Evolutionary conservation across 2,329 filamentous ascomycete genomes (phyloP).

Genomic region (Myriosclerotinia curreyana): DNA sequence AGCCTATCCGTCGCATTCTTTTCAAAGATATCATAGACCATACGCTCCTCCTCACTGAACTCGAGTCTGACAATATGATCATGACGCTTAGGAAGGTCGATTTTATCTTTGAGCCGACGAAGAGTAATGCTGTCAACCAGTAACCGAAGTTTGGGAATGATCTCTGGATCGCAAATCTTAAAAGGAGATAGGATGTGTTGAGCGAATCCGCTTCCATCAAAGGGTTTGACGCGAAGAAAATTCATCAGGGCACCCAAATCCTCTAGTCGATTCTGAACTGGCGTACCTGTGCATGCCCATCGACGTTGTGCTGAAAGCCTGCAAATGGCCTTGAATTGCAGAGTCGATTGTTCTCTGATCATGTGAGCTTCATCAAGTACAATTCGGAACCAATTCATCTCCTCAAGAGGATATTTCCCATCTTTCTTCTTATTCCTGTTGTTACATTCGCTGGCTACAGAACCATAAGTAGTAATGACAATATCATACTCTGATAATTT

Average conservation of each 20-base stretch:
- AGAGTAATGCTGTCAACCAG: constrained; percentile 94
- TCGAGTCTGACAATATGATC: constrained; percentile 72
- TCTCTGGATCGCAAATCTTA: constrained; percentile 79
- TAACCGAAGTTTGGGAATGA: constrained; percentile 79
- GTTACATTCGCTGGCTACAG: constrained; percentile 74
- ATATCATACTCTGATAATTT: constrained; percentile 74
- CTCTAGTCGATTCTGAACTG: constrained; percentile 88
- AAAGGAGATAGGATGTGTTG: constrained; percentile 81
- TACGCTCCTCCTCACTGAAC: constrained; percentile 71
- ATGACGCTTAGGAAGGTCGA: constrained; percentile 71
- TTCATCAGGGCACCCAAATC: constrained; percentile 84
- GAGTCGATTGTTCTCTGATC: constrained; percentile 80
- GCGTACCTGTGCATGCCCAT: constrained; percentile 97
- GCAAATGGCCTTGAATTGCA: constrained; percentile 82
- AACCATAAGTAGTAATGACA: constrained; percentile 90
- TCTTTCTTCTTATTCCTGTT: constrained; percentile 59
- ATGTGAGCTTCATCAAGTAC: constrained; percentile 93
- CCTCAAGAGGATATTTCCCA: constrained; percentile 63
- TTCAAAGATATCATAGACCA: constrained; percentile 81
- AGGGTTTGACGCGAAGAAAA: constrained; percentile 81
- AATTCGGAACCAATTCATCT: constrained; percentile 88
- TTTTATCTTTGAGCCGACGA: constrained; percentile 85
- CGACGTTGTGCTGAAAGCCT: constrained; percentile 74
- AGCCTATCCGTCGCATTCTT: constrained; percentile 78
- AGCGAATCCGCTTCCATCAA: constrained; percentile 75